phyloP scores from a whole-genome alignment of 257 asterid genomes.

The Solanum bulbocastanum region DNA sequence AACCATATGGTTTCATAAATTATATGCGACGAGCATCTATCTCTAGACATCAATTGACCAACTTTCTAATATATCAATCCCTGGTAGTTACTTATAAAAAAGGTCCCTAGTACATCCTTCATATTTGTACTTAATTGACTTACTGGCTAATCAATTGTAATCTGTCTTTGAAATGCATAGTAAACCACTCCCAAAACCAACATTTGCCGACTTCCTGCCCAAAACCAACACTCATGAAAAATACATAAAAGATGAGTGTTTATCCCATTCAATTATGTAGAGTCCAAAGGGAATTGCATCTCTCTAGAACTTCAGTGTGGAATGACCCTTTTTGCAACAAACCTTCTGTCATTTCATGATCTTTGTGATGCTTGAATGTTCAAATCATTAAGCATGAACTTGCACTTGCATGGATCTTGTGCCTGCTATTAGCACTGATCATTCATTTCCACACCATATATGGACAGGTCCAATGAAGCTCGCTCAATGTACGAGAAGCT shows the following conservation, averaged over 20 bases:
- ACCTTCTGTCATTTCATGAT: neutral
- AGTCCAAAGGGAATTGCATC: neutral
- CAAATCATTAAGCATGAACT: neutral
- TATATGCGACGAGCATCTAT: neutral
- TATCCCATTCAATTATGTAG: neutral
- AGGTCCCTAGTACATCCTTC: neutral
- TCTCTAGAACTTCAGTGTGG: neutral
- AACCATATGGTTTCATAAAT: neutral
- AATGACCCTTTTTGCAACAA: neutral
- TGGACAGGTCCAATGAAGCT: constrained; percentile 64
- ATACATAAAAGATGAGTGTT: neutral
- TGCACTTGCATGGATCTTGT: neutral
- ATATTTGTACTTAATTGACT: neutral
- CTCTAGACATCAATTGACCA: neutral
- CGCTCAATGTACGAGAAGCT: constrained; percentile 84
- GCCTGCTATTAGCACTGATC: neutral
- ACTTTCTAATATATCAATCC: neutral
- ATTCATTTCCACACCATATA: neutral
- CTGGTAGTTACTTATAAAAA: neutral
- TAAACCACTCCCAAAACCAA: neutral
- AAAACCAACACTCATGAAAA: neutral
- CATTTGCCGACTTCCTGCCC: neutral
- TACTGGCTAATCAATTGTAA: neutral
- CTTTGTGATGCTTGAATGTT: neutral
- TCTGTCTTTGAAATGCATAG: neutral